Evolutionary conservation across 1,284 basidiomycete genomes (phyloP).

Genomic region (Farysia itapuensis): DNA sequence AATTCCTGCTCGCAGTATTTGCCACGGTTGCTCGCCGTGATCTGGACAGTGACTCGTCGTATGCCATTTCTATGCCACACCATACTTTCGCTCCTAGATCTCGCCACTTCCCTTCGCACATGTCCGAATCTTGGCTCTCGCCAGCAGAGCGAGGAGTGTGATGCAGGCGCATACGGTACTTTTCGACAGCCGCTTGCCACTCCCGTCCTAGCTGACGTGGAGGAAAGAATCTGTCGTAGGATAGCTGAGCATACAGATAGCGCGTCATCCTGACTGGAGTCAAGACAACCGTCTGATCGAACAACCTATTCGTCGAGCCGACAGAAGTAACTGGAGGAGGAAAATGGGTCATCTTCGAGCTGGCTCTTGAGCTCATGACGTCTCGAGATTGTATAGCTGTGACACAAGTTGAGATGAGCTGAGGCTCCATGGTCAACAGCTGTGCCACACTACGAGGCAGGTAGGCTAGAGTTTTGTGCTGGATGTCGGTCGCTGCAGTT

Average conservation of each 20-base stretch:
- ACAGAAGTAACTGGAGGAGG: slow-evolving; percentile 68
- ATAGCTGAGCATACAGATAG: slow-evolving; percentile 76
- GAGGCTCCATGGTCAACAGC: slow-evolving; percentile 68
- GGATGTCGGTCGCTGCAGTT: slow-evolving; percentile 73
- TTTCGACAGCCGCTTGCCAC: slow-evolving; percentile 44
- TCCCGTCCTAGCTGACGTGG: slow-evolving; percentile 78
- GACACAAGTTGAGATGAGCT: slow-evolving; percentile 75
- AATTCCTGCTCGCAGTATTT: neutral
- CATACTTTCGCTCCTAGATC: slow-evolving; percentile 53
- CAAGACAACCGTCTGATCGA: slow-evolving; percentile 11
- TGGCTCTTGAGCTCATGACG: slow-evolving; percentile 65
- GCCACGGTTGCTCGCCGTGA: slow-evolving; percentile 1
- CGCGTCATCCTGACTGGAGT: slow-evolving; percentile 37
- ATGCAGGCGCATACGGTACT: slow-evolving; percentile 23
- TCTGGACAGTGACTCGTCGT: slow-evolving; percentile 24
- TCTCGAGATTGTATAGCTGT: slow-evolving; percentile 28
- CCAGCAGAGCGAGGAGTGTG: neutral
- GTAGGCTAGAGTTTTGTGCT: slow-evolving; percentile 77
- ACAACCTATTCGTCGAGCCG: neutral
- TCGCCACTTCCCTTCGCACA: slow-evolving; percentile 37
- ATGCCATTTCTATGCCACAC: slow-evolving; percentile 50
- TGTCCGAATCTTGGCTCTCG: slow-evolving; percentile 14
- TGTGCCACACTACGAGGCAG: slow-evolving; percentile 77
- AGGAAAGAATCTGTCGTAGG: slow-evolving; percentile 86
- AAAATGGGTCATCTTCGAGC: slow-evolving; percentile 83